Evolutionary conservation across 225 moss, liverwort and hornwort genomes (phyloP), one percentile per base, ranked within the genome.

Genomic region (Polytrichum formosum): DNA sequence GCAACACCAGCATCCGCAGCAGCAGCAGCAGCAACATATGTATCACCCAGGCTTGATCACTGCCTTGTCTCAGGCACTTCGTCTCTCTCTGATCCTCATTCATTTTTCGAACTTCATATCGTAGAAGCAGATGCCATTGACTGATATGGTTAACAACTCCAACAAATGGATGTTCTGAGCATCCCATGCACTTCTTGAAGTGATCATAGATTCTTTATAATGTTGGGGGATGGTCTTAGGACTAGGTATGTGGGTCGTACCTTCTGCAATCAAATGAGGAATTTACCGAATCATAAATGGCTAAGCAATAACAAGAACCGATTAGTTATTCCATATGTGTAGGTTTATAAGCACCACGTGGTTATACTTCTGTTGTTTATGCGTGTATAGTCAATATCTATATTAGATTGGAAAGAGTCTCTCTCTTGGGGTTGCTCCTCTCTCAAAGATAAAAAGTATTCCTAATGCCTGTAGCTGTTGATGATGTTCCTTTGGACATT

Each of bases 41-140:
- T 93, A 90, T 66, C 93, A 96, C 70, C 91, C 93, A 56, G 88
- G 90, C 80, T 80, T 96, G 74, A 81, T 91, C 37, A 79, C 91
- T 73, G 85, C 87, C 54, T 84, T 93, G 82, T 88, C 93, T 56
- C 93, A 96, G 96, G 96, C 91, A 87, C 67, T 77, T 70, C 64
- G 16, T 63, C 77, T 80, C 63, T 74, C 65, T 72, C 71, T 35
- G 46, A 46, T 46, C 46, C 46, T 46, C 46, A 46, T 46, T 46
- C 3, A 13, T 16, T 46, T 13, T 46, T 16, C 46, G 16, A 46
- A 13, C 2, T 46, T 46, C 4, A 46, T 46, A 16, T 46, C 16
- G 16, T 16, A 46, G 46, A 46, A 46, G 46, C 16, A 46, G 13
- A 58, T 21, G 58, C 1, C 46, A 46, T 16, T 46, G 46, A 2